Evolutionary conservation across 176 grass and related monocot species (phyloP).

Genomic region (Paspalum vaginatum): DNA sequence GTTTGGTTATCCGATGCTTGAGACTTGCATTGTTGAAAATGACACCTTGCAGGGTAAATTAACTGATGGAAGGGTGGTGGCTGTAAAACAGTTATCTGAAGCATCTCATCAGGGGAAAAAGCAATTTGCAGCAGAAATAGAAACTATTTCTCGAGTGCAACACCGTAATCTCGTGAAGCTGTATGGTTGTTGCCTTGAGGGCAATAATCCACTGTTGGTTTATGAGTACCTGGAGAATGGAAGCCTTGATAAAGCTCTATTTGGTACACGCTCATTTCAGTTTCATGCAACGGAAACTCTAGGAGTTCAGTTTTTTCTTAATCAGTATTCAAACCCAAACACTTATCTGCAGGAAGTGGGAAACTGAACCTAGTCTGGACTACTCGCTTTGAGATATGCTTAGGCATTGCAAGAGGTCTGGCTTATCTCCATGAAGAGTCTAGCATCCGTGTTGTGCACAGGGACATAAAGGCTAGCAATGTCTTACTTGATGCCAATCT

Average conservation of each 20-base stretch:
- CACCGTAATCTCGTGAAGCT: constrained; percentile 89
- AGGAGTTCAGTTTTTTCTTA: background rate
- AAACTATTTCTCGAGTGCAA: constrained; percentile 82
- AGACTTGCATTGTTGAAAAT: constrained; percentile 23
- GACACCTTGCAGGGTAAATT: constrained; percentile 55
- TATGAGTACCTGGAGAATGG: constrained; percentile 87
- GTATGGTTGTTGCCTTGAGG: constrained; percentile 82
- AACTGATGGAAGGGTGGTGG: constrained; percentile 62
- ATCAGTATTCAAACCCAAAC: background rate
- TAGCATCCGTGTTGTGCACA: constrained; percentile 59
- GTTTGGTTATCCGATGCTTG: no score
- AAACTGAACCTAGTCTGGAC: constrained; percentile 53
- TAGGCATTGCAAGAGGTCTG: constrained; percentile 64
- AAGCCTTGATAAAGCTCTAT: constrained; percentile 72
- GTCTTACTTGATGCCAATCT: constrained; percentile 63
- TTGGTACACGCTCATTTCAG: constrained; percentile 42
- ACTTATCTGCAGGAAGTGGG: constrained; percentile 40
- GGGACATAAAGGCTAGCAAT: constrained; percentile 81
- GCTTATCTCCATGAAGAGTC: constrained; percentile 80
- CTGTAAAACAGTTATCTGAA: constrained; percentile 74
- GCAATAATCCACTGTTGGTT: constrained; percentile 69
- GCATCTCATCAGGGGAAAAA: constrained; percentile 73
- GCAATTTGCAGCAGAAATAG: constrained; percentile 78
- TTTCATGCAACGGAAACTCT: background rate
- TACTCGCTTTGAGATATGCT: constrained; percentile 58